Evolutionary conservation across 176 grass and related monocot species (phyloP).

Genomic region (Olyra latifolia): DNA sequence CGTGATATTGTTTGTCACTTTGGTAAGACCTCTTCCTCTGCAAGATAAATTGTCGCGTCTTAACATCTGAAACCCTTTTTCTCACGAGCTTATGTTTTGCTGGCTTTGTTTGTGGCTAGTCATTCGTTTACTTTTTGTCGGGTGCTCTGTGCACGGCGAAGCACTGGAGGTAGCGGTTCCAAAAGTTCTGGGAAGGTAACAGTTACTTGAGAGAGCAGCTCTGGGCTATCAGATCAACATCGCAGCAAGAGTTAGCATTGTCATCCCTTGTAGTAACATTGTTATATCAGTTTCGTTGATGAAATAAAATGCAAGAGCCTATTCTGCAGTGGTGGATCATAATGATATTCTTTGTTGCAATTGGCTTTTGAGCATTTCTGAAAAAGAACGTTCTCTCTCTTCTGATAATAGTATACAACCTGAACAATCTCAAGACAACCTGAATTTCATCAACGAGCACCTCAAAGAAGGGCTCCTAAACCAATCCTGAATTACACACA

Average conservation of each 20-base stretch:
- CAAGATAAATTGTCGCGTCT: background rate
- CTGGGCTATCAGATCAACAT: background rate
- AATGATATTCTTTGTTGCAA: background rate
- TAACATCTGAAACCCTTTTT: background rate
- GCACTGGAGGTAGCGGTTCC: slow-evolving; percentile 41
- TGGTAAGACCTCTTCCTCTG: slow-evolving; percentile 50
- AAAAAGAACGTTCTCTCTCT: background rate
- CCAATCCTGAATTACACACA: slow-evolving; percentile 69
- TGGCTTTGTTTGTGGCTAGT: slow-evolving; percentile 30
- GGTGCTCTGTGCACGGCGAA: slow-evolving; percentile 73
- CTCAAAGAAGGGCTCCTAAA: slow-evolving; percentile 95
- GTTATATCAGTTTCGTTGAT: slow-evolving; percentile 9
- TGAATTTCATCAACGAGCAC: slow-evolving; percentile 83
- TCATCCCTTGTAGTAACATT: background rate
- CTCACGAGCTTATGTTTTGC: slow-evolving; percentile 1
- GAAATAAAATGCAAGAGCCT: background rate
- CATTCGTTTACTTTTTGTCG: slow-evolving; percentile 71
- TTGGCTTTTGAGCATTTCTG: background rate
- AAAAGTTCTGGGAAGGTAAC: slow-evolving; percentile 50
- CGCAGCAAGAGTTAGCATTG: background rate
- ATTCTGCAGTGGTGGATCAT: background rate
- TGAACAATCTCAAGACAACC: background rate
- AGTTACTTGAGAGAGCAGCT: background rate
- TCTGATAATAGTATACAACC: background rate
- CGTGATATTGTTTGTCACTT: slow-evolving; percentile 73